Evolutionary conservation across 23 red algal genomes (phyloP), one percentile per base, ranked within the genome.

Genomic region (Gracilaria caudata): DNA sequence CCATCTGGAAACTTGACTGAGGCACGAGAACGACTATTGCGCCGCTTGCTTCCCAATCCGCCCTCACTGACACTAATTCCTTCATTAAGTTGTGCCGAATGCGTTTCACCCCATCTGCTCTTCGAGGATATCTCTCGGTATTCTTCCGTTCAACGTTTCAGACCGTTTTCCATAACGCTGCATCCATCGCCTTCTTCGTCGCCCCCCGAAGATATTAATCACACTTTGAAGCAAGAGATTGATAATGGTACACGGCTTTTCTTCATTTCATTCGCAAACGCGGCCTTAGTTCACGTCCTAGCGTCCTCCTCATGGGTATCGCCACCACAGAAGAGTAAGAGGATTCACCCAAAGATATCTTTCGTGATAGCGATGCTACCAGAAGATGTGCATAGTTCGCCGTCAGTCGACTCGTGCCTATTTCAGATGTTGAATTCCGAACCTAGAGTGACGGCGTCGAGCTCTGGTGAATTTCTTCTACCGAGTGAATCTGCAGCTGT

Each of bases 401-500:
- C 70, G 21, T 49, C 37, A 49, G 1, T 41, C 20, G n/a, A 75
- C 37, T 49, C 37, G n/a, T 75, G 14, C 16, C 70, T 75, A 16
- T 75, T 45, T 6, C 70, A 8, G 12, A 45, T 75, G 39, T 16
- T 6, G 14, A 2, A 75, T 49, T 47, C 70, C 8, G 39, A 75
- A 75, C 43, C 20, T 9, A 33, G 25, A 4, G 20, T 34, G 24
- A 24, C 11, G 11, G 37, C 43, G 8, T 47, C 70, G 10, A 49
- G 70, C 37, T 47, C 70, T 46, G 70, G 70, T 0, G 70, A 75
- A 3, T 75, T 75, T 19, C 70, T 75, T 4, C 43, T 75, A 4
- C 70, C 40, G 6, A 47, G 70, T 49, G 70, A 75, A 47, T 75
- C 70, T 75, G 70, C 70, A 46, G 70, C 70, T 75, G 32, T 75